These are phyloP conservation scores for Glaciozyma antarctica DNA, from an alignment of 768 basidiomycete species.

Conservation along the genomic window DNA sequence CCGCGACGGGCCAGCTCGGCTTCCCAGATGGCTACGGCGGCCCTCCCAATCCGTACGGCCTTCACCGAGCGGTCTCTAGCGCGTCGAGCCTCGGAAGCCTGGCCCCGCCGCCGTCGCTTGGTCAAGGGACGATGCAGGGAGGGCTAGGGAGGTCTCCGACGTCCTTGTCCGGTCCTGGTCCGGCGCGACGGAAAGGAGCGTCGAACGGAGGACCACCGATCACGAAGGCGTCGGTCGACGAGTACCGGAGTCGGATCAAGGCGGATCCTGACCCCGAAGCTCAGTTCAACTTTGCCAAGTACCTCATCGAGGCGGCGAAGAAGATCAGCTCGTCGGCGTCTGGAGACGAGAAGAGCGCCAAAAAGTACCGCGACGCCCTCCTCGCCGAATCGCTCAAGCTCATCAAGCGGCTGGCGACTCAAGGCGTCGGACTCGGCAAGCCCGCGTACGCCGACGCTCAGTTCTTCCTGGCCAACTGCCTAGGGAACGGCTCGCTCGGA, in stretches of 20 bases:
- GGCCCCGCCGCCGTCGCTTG: not conserved
- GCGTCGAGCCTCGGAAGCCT: not conserved
- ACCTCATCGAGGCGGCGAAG: conserved; percentile 95
- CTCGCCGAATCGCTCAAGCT: conserved; percentile 84
- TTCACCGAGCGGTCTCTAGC: not conserved
- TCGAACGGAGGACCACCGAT: conserved; percentile 24
- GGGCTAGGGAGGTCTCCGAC: conserved; percentile 19
- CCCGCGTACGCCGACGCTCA: conserved; percentile 92
- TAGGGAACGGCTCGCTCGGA: conserved; percentile 91
- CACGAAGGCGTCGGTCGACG: conserved; percentile 75
- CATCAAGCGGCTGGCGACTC: conserved; percentile 81
- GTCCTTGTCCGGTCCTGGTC: not conserved
- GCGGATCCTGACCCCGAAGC: conserved; percentile 96
- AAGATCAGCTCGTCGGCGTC: conserved; percentile 54
- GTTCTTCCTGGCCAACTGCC: conserved; percentile 95
- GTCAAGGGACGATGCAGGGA: conserved; percentile 11
- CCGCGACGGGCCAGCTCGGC: conserved; percentile 28
- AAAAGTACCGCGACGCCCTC: conserved; percentile 81
- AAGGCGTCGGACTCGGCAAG: conserved; percentile 46
- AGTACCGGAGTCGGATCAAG: conserved; percentile 94
- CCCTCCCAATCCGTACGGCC: conserved; percentile 5
- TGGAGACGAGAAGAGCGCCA: conserved; percentile 53
- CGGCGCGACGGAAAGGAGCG: conserved; percentile 4
- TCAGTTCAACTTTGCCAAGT: conserved; percentile 96
- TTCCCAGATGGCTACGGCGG: conserved; percentile 4